Conservation (phyloP, 2,329 filamentous ascomycete genomes). For the Chaetomiaceae sp. region DNA sequence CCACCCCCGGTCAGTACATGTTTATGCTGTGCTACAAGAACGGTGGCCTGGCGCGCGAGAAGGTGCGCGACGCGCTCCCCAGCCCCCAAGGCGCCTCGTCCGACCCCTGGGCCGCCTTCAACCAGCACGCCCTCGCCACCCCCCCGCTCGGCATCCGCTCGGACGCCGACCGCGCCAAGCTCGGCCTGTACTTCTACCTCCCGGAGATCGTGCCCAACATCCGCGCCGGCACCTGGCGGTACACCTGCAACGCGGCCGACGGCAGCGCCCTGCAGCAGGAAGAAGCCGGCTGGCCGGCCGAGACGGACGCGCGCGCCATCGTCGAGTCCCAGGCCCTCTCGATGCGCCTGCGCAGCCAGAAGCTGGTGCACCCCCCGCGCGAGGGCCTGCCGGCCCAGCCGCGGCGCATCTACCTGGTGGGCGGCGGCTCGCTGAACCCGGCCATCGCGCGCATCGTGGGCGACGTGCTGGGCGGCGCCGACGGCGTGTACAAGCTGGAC, state of each 20-base stretch:
- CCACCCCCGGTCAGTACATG: constrained; percentile 89
- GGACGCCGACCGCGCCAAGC: constrained; percentile 59
- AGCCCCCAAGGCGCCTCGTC: constrained; percentile 50
- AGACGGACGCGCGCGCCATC: constrained; percentile 77
- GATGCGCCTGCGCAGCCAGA: constrained; percentile 77
- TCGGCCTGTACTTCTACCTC: constrained; percentile 92
- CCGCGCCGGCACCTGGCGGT: constrained; percentile 80
- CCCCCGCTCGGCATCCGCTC: constrained; percentile 63
- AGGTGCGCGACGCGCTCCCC: constrained; percentile 77
- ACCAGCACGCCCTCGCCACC: constrained; percentile 63
- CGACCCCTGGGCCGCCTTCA: constrained; percentile 75
- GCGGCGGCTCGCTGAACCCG: constrained; percentile 83
- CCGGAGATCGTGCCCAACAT: constrained; percentile 96
- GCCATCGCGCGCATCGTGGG: constrained; percentile 83
- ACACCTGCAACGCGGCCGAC: constrained; percentile 53
- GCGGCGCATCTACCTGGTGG: constrained; percentile 86
- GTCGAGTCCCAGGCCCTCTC: constrained; percentile 94
- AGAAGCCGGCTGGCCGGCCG: constrained; percentile 44
- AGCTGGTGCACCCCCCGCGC: constrained; percentile 60
- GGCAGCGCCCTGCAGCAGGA: constrained; percentile 46
- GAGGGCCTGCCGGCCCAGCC: constrained; percentile 70
- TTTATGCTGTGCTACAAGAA: constrained; percentile 99
- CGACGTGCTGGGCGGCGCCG: constrained; percentile 80
- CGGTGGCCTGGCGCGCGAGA: constrained; percentile 86
- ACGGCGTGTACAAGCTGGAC: constrained; percentile 90